Evolutionary conservation across 164 flowering plant species (phyloP).

Genomic region (Litsea cubeba): DNA sequence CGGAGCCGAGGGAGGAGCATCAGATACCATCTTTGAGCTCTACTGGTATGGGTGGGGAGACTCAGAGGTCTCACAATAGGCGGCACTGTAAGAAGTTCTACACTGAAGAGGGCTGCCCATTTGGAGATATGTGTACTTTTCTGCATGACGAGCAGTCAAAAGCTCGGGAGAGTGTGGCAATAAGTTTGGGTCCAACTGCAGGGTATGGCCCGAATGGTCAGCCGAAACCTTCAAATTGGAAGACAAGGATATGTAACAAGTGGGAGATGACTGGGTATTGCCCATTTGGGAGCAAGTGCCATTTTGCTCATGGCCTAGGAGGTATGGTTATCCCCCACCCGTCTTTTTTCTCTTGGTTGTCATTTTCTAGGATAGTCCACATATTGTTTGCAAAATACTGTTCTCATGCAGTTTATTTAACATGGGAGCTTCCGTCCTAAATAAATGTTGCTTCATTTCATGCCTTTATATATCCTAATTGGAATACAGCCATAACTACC

Average conservation of each 20-base stretch:
- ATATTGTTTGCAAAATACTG: neutral
- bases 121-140: slow-evolving; percentile 88
- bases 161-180: slow-evolving; percentile 92
- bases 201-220: slow-evolving; percentile 42
- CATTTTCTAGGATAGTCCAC: neutral
- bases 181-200: slow-evolving; percentile 73
- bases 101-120: slow-evolving; percentile 96
- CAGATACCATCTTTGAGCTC: slow-evolving; percentile 78
- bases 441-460: too few species aligned
- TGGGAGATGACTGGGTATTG: slow-evolving; percentile 98
- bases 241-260: slow-evolving; percentile 96
- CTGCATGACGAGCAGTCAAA: slow-evolving; percentile 93
- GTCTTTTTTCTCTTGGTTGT: neutral
- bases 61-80: slow-evolving; percentile 83
- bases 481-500: too few species aligned
- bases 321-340: slow-evolving; percentile 39
- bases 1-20: slow-evolving; percentile 76
- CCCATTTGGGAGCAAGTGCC: slow-evolving; percentile 96
- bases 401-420: neutral
- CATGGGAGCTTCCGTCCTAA: too few species aligned
- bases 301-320: slow-evolving; percentile 93
- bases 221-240: slow-evolving; percentile 95
- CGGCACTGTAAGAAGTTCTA: slow-evolving; percentile 96
- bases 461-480: too few species aligned
- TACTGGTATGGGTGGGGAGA: slow-evolving; percentile 40